Percentiles rank a stretch among this genome's conserved stretches.
phyloP scores from a whole-genome alignment of 176 grass and related monocot genomes.

The Phoenix roebelenii region DNA sequence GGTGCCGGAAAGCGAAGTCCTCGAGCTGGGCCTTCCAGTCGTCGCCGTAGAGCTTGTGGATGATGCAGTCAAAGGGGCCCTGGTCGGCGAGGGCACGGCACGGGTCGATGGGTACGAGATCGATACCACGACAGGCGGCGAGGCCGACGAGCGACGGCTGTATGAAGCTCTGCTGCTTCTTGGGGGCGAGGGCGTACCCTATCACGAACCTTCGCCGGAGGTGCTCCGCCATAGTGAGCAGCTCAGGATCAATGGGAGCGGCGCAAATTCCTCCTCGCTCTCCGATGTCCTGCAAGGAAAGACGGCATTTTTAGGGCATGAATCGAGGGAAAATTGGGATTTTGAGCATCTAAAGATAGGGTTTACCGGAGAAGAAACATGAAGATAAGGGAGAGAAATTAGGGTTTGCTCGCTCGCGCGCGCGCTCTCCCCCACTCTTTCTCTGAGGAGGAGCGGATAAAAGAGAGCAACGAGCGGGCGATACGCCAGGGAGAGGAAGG shows the following conservation, averaged over 20 bases:
- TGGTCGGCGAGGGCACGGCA: slow-evolving; percentile 46
- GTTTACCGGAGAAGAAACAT: too few relatives aligned
- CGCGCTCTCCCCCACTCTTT: too few relatives aligned
- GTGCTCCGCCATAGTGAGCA: slow-evolving; percentile 13
- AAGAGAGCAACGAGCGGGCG: too few relatives aligned
- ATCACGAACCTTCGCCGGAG: slow-evolving; percentile 29
- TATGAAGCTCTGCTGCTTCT: slow-evolving; percentile 90
- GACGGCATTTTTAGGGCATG: too few relatives aligned
- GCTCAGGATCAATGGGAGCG: neutral
- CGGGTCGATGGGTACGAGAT: slow-evolving; percentile 59
- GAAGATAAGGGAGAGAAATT: too few relatives aligned
- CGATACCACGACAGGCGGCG: slow-evolving; percentile 38
- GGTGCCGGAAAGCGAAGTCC: slow-evolving; percentile 37
- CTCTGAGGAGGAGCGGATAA: too few relatives aligned
- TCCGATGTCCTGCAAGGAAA: too few relatives aligned
- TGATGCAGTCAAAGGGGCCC: slow-evolving; percentile 73
- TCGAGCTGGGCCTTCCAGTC: slow-evolving; percentile 65
- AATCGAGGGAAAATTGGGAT: too few relatives aligned
- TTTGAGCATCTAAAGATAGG: too few relatives aligned
- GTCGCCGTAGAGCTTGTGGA: slow-evolving; percentile 74
- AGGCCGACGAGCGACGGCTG: slow-evolving; percentile 50
- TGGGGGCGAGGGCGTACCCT: slow-evolving; percentile 65
- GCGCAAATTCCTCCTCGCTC: too few relatives aligned
- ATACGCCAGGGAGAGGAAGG: too few relatives aligned
- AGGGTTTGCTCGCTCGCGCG: too few relatives aligned